Evolutionary conservation across 2,329 filamentous ascomycete species (phyloP), one percentile per base, ranked within the genome.

Genomic region (Diplodia corticola): DNA sequence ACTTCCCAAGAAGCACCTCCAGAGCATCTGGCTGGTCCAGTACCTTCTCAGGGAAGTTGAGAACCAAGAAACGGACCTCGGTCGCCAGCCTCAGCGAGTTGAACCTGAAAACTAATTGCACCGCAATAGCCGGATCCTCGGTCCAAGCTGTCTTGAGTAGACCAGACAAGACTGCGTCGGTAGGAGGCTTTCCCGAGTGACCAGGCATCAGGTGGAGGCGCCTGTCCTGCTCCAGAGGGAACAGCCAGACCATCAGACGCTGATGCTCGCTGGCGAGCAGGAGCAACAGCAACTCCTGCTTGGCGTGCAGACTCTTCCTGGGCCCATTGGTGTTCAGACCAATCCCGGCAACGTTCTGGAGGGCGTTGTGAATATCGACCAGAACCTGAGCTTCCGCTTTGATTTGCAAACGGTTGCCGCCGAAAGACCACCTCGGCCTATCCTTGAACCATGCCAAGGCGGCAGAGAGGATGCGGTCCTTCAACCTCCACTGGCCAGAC

Each of bases 371-470:
- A 40, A 97, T 88, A 74, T 97, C 93, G 6, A 85, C 84, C 46
- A 98, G 85, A 20, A 97, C 82, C 70, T 90, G 90, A 37, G 92
- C 87, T 78, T 99, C 95, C 0, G 96, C 94, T 81, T 96, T 98
- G 61, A 98, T 83, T 75, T 99, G 95, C 17, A 99, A 81, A 57
- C 91, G 86, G 75, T 97, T 99, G 72, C 94, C 95, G 66, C 95
- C 95, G 78, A 95, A 98, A 0, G 95, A 96, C 94, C 95, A 99
- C 70, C 83, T 84, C 69, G n/a, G 63, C 15, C 44, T 63, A 24
- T 53, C 64, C 74, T 69, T 87, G 78, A 99, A 99, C 96, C 96
- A 99, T 68, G 86, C 88, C 35, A 99, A 82, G 15, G 88, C 93
- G 33, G 92, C 93, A 5, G 92, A 93, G 44, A 99, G 78, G 61